A percentile compares a stretch with the other conserved stretches of the same genome.
Evolutionary conservation across 306 rosid genomes (phyloP).

Genomic region (Rosa rugosa): DNA sequence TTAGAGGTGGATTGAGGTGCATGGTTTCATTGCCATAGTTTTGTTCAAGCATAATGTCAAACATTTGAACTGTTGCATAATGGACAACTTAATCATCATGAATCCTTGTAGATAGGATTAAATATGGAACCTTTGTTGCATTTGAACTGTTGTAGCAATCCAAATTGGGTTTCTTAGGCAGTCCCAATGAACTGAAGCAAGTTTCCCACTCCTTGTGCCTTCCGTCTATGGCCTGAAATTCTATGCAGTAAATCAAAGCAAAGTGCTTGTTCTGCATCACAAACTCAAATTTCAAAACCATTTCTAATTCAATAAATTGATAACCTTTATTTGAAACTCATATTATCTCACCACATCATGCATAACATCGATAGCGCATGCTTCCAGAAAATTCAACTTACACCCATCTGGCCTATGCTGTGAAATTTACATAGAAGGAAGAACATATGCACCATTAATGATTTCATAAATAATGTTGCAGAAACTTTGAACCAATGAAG

Average conservation of each 20-base stretch:
- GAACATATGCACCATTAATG: neutral
- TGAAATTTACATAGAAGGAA: neutral
- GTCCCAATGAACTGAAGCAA: constrained; percentile 45
- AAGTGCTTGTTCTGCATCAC: constrained; percentile 49
- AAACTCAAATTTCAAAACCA: neutral
- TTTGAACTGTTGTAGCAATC: constrained; percentile 43
- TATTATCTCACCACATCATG: constrained; percentile 40
- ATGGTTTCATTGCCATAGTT: constrained; percentile 59
- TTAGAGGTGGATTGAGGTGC: constrained; percentile 58
- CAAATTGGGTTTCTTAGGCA: constrained; percentile 35
- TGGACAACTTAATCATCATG: neutral
- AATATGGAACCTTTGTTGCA: constrained; percentile 43
- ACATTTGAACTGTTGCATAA: too few relatives aligned
- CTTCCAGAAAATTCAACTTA: constrained; percentile 46
- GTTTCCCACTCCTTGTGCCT: constrained; percentile 39
- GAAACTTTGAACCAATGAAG: neutral
- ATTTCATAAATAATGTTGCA: neutral
- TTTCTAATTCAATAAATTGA: neutral
- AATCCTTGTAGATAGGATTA: neutral
- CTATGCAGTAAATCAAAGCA: constrained; percentile 55
- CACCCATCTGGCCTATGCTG: constrained; percentile 67
- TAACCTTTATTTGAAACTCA: neutral
- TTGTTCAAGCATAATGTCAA: constrained; percentile 47
- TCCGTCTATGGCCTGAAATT: constrained; percentile 51
- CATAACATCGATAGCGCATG: constrained; percentile 46